Conservation (phyloP, 805 yeast genomes). For the Saccharomyces jurei region DNA sequence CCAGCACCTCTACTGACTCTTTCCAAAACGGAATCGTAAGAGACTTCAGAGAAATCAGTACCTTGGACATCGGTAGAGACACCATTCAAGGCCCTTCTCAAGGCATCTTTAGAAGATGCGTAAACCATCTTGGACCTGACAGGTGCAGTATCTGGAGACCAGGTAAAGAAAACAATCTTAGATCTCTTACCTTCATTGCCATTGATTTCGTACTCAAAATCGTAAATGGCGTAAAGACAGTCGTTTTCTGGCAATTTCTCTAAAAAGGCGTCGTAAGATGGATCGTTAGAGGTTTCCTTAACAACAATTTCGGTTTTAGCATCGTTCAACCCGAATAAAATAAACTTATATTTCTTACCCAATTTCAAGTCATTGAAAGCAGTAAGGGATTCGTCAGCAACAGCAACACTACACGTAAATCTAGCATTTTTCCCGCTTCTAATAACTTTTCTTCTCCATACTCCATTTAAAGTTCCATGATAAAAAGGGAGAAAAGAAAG, state of each 20-base stretch:
- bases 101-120: conserved; percentile 96
- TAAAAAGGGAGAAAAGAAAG: background rate
- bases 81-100: conserved; percentile 95
- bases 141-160: conserved; percentile 98
- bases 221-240: conserved; percentile 93
- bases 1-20: conserved; percentile 80
- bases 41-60: conserved; percentile 94
- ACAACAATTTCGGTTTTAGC: conserved; percentile 87
- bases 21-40: conserved; percentile 86
- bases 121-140: conserved; percentile 95
- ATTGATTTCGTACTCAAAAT: conserved; percentile 87
- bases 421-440: background rate
- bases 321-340: conserved; percentile 75
- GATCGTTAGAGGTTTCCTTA: conserved; percentile 67
- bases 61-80: conserved; percentile 93
- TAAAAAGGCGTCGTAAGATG: conserved; percentile 77
- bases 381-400: conserved; percentile 81
- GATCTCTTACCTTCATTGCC: conserved; percentile 92
- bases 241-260: conserved; percentile 90
- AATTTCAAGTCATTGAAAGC: conserved; percentile 95
- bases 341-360: conserved; percentile 80
- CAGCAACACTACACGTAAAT: conserved; percentile 53
- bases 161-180: conserved; percentile 62
- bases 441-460: background rate
- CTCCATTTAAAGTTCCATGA: background rate